A percentile compares a stretch with the other conserved stretches of the same genome.
phyloP scores from a whole-genome alignment of 495 filamentous ascomycete species.

The Durotheca rogersii region DNA sequence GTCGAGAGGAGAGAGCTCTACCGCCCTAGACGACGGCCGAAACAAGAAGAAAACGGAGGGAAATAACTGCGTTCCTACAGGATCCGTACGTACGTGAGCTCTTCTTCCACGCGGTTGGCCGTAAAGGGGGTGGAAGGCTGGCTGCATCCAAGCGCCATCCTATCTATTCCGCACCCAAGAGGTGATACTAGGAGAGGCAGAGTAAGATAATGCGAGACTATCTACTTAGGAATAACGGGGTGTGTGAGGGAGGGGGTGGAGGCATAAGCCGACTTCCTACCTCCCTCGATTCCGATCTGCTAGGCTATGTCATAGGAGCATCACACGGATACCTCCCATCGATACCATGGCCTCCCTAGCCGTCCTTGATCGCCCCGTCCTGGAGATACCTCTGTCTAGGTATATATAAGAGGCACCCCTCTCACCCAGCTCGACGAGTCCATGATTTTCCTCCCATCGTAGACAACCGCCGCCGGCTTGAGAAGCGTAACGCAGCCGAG shows the following conservation, averaged over 20 bases:
- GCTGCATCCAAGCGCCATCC: background rate
- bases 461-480: background rate
- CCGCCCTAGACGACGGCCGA: conserved; percentile 3
- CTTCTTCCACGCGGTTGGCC: conserved; percentile 7
- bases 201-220: conserved; percentile 4
- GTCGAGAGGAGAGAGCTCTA: conserved; percentile 8
- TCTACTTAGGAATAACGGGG: too few species aligned
- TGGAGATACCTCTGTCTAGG: background rate
- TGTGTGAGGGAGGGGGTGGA: too few species aligned
- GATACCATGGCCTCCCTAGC: too few species aligned
- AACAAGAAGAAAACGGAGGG: conserved; percentile 3
- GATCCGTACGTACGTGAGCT: background rate
- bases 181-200: conserved; percentile 13
- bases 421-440: background rate
- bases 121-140: background rate
- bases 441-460: background rate
- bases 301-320: conserved; percentile 23
- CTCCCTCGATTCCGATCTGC: conserved; percentile 5
- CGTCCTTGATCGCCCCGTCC: conserved; percentile 1
- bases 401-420: conserved; percentile 17
- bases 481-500: too few species aligned
- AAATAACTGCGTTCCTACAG: too few species aligned
- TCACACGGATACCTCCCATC: conserved; percentile 13
- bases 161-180: conserved; percentile 11
- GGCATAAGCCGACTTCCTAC: background rate